Evolutionary conservation across 495 filamentous ascomycete species (phyloP).

Genomic region (Cryomyces antarcticus): DNA sequence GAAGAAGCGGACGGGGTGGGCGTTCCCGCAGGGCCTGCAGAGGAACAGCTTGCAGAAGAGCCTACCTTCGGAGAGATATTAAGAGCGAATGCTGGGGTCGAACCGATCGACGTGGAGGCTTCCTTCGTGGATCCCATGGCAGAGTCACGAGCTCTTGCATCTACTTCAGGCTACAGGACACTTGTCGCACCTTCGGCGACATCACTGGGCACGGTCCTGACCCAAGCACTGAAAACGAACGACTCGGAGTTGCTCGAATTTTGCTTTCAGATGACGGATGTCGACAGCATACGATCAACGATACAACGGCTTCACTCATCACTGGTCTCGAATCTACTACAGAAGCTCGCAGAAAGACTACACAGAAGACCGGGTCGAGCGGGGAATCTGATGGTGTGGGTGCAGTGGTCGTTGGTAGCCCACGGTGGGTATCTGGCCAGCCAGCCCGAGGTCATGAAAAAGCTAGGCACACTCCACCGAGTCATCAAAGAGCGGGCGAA

Average conservation of each 20-base stretch:
- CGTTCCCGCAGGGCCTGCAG: constrained; percentile 1
- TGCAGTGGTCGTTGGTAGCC: constrained; percentile 86
- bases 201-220: constrained; percentile 73
- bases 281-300: constrained; percentile 58
- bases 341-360: constrained; percentile 70
- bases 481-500: constrained; percentile 72
- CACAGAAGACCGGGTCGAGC: constrained; percentile 74
- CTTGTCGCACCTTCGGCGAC: constrained; percentile 37
- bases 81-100: constrained; percentile 36
- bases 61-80: constrained; percentile 81
- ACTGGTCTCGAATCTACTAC: constrained; percentile 55
- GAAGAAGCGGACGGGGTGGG: constrained; percentile 29
- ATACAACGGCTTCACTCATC: constrained; percentile 76
- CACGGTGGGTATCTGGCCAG: constrained; percentile 82
- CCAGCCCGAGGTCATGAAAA: constrained; percentile 56
- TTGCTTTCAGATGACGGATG: constrained; percentile 62
- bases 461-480: constrained; percentile 53
- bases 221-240: constrained; percentile 82
- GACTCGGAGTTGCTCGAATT: constrained; percentile 75
- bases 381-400: constrained; percentile 82
- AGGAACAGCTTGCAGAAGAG: constrained; percentile 27
- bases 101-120: constrained; percentile 59
- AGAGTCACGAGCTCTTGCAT: constrained; percentile 16
- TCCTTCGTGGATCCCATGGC: constrained; percentile 26
- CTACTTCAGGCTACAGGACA: constrained; percentile 7